phyloP scores from a whole-genome alignment of 2,329 filamentous ascomycete species.

The Neocucurbitaria cava region DNA sequence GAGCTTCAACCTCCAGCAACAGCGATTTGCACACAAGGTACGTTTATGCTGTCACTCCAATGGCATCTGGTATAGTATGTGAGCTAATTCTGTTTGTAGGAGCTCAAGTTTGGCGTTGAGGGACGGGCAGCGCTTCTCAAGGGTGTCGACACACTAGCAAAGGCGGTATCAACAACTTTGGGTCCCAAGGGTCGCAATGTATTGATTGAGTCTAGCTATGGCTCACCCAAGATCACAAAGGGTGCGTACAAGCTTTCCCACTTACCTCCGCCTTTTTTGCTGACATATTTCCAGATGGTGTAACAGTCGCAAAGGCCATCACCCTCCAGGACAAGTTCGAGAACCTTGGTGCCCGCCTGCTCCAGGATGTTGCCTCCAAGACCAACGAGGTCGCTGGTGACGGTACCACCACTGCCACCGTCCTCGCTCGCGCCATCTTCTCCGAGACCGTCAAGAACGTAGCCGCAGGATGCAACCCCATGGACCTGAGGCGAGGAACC shows the following conservation, averaged over 20 bases:
- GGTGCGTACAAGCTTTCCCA: slow-evolving; percentile 61
- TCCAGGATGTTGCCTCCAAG: slow-evolving; percentile 98
- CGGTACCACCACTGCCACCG: slow-evolving; percentile 96
- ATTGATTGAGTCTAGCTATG: slow-evolving; percentile 96
- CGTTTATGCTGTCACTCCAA: slow-evolving; percentile 24
- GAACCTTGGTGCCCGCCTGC: slow-evolving; percentile 94
- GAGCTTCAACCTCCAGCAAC: slow-evolving; percentile 79
- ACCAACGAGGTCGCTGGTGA: slow-evolving; percentile 99
- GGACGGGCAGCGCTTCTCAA: slow-evolving; percentile 85
- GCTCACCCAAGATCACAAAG: slow-evolving; percentile 99
- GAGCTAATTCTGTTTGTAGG: slow-evolving; percentile 59
- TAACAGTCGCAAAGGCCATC: slow-evolving; percentile 74
- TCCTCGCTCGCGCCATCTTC: slow-evolving; percentile 97
- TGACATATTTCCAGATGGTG: slow-evolving; percentile 53
- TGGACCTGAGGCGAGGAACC: slow-evolving; percentile 97
- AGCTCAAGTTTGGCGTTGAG: slow-evolving; percentile 98
- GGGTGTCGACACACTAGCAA: slow-evolving; percentile 96
- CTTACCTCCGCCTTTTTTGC: slow-evolving; percentile 3
- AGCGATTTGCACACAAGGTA: slow-evolving; percentile 98
- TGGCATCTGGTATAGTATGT: background rate
- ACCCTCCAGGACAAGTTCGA: slow-evolving; percentile 98
- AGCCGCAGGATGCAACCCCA: slow-evolving; percentile 98
- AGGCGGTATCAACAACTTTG: slow-evolving; percentile 92
- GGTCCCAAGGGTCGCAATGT: slow-evolving; percentile 99
- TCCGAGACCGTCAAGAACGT: slow-evolving; percentile 99